Conservation (phyloP, 164 flowering plant species). For the Pachysandra terminalis region DNA sequence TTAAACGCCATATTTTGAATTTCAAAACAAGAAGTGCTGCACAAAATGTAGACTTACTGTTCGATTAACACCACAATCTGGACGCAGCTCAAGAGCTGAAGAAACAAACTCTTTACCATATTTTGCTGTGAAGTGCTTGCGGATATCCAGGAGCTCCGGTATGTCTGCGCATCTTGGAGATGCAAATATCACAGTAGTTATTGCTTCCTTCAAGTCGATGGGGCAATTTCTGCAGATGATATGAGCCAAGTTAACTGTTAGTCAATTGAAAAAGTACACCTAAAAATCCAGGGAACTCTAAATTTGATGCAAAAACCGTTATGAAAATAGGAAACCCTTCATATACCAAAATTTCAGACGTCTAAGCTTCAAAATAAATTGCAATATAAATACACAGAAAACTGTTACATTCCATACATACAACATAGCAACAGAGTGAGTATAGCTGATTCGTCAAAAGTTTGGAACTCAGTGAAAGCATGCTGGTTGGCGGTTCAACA, state of each 20-base stretch:
- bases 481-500: no score
- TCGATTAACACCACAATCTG: slow-evolving; percentile 84
- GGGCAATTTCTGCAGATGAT: slow-evolving; percentile 67
- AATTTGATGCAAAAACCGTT: no score
- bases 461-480: no score
- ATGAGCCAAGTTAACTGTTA: background rate
- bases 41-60: slow-evolving; percentile 40
- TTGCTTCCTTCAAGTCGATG: slow-evolving; percentile 91
- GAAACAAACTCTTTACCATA: slow-evolving; percentile 91
- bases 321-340: no score
- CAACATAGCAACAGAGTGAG: no score
- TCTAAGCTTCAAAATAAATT: background rate
- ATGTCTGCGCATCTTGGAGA: slow-evolving; percentile 86
- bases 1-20: background rate
- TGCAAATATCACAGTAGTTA: slow-evolving; percentile 81
- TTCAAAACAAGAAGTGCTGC: slow-evolving; percentile 3
- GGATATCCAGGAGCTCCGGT: slow-evolving; percentile 70
- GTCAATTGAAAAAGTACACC: no score
- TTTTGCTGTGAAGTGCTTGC: slow-evolving; percentile 74
- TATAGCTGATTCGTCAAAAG: no score
- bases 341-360: no score
- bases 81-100: slow-evolving; percentile 79
- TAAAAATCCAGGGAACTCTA: no score
- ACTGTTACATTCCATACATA: background rate
- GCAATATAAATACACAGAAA: background rate